Percentiles rank a stretch among this genome's conserved stretches.
Evolutionary conservation across 2,329 filamentous ascomycete genomes (phyloP).

Genomic region (Sclerotiophoma versabilis): DNA sequence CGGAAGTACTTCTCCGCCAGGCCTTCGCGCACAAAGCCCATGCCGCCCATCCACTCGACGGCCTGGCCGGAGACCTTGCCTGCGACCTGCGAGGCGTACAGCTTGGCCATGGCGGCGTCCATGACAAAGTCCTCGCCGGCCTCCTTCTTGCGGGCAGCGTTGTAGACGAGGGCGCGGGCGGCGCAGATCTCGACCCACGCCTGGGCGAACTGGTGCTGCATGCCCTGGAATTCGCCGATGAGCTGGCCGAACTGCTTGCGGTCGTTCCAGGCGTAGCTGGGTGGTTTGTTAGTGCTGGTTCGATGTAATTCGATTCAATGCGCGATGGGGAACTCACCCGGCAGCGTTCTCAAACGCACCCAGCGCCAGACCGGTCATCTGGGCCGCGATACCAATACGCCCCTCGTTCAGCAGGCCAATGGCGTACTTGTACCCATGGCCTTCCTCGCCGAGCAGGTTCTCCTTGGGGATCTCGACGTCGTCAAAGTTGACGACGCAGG

Average conservation of each 20-base stretch:
- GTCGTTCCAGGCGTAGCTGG: slow-evolving; percentile 94
- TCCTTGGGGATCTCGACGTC: slow-evolving; percentile 89
- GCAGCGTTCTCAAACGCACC: slow-evolving; percentile 96
- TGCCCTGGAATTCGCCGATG: slow-evolving; percentile 96
- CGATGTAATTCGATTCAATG: not conserved
- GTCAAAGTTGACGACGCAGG: slow-evolving; percentile 96
- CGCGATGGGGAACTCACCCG: slow-evolving; percentile 56
- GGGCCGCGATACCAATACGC: slow-evolving; percentile 94
- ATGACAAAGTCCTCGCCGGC: slow-evolving; percentile 92
- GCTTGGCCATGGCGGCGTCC: slow-evolving; percentile 98
- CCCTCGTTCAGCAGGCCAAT: slow-evolving; percentile 95
- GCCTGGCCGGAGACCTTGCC: slow-evolving; percentile 83
- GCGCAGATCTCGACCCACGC: slow-evolving; percentile 93
- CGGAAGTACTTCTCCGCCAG: slow-evolving; percentile 98
- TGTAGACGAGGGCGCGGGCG: slow-evolving; percentile 91
- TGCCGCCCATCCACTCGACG: slow-evolving; percentile 99
- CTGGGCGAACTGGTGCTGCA: slow-evolving; percentile 99
- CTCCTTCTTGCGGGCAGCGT: slow-evolving; percentile 97
- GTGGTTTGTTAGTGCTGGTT: slow-evolving; percentile 5
- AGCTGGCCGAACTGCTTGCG: slow-evolving; percentile 94
- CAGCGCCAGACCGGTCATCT: slow-evolving; percentile 96
- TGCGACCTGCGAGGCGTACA: slow-evolving; percentile 92
- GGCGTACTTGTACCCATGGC: slow-evolving; percentile 97
- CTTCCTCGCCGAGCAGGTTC: slow-evolving; percentile 86
- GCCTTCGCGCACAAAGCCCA: slow-evolving; percentile 97